Percentiles rank a stretch among this genome's conserved stretches.
Conservation (phyloP, 495 filamentous ascomycete genomes). For the Amniculicola lignicola region DNA sequence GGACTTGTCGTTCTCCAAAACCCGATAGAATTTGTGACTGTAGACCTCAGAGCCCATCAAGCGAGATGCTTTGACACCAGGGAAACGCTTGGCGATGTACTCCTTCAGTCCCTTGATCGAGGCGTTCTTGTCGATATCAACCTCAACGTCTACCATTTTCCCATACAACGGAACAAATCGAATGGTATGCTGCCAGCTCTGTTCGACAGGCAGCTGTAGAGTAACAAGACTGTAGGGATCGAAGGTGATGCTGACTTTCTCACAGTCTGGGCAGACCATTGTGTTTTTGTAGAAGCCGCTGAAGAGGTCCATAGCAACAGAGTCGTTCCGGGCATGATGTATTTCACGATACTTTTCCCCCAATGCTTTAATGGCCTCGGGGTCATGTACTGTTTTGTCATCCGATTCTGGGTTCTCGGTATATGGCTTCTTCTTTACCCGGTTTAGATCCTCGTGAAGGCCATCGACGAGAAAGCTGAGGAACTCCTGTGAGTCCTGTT, state of each 20-base stretch:
- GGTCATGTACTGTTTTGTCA: conserved; percentile 88
- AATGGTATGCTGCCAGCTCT: conserved; percentile 67
- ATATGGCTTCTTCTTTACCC: conserved; percentile 92
- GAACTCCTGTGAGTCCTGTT: conserved; percentile 97
- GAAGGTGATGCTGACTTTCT: conserved; percentile 97
- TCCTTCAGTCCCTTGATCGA: conserved; percentile 72
- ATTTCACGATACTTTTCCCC: conserved; percentile 86
- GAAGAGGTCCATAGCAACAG: conserved; percentile 90
- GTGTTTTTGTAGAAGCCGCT: conserved; percentile 98
- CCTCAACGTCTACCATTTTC: conserved; percentile 63
- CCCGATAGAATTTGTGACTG: conserved; percentile 74
- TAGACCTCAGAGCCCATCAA: conserved; percentile 78
- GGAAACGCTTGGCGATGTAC: conserved; percentile 64
- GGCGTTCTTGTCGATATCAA: conserved; percentile 85
- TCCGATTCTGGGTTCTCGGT: conserved; percentile 97
- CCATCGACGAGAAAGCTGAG: conserved; percentile 94
- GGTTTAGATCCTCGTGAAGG: conserved; percentile 89
- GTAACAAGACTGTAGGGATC: conserved; percentile 96
- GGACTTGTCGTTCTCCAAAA: conserved; percentile 63
- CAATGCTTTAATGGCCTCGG: conserved; percentile 70
- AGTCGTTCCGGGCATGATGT: conserved; percentile 89
- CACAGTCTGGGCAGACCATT: conserved; percentile 81
- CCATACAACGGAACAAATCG: conserved; percentile 69
- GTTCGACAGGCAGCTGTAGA: conserved; percentile 81
- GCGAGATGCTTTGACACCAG: conserved; percentile 50